Percentiles rank a stretch among this genome's conserved stretches.
Conservation (phyloP, 2,329 filamentous ascomycete species). For the Aspergillus neotritici region DNA sequence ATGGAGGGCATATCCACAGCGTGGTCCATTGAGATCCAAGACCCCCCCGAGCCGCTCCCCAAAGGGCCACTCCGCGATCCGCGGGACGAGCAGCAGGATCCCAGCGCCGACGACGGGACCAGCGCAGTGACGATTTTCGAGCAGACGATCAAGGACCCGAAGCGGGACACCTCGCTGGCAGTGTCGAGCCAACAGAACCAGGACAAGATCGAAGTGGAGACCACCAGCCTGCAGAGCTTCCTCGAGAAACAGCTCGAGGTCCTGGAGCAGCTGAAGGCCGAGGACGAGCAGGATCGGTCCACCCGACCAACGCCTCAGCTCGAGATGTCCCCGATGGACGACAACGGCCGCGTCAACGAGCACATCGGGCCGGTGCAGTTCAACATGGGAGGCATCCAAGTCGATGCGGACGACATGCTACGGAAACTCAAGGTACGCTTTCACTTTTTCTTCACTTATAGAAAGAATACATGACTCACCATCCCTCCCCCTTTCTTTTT, state of each 20-base stretch:
- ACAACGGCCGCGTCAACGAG: constrained; percentile 53
- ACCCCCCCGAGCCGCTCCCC: constrained; percentile 32
- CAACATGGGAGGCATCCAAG: constrained; percentile 96
- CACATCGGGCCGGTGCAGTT: constrained; percentile 94
- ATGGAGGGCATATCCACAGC: constrained; percentile 77
- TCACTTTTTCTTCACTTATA: not conserved
- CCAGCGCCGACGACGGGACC: constrained; percentile 34
- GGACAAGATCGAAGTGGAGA: constrained; percentile 53
- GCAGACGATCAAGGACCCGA: constrained; percentile 70
- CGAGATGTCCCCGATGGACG: constrained; percentile 34
- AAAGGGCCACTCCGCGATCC: constrained; percentile 21
- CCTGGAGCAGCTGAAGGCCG: constrained; percentile 59
- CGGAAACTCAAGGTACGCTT: constrained; percentile 67
- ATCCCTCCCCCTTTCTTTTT: not conserved
- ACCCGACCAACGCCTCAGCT: constrained; percentile 30
- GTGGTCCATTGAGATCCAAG: constrained; percentile 80
- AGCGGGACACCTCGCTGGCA: constrained; percentile 55
- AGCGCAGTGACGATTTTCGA: constrained; percentile 71
- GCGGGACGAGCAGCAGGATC: constrained; percentile 17
- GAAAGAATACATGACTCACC: too few species aligned
- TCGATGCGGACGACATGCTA: constrained; percentile 90
- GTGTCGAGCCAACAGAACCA: constrained; percentile 44
- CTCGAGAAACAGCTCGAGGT: constrained; percentile 67
- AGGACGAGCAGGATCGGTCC: constrained; percentile 47
- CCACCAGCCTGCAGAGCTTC: constrained; percentile 72